Base-by-base conservation (phyloP, 768 basidiomycete genomes). In the Boletus pseudo-olivaceus region DNA sequence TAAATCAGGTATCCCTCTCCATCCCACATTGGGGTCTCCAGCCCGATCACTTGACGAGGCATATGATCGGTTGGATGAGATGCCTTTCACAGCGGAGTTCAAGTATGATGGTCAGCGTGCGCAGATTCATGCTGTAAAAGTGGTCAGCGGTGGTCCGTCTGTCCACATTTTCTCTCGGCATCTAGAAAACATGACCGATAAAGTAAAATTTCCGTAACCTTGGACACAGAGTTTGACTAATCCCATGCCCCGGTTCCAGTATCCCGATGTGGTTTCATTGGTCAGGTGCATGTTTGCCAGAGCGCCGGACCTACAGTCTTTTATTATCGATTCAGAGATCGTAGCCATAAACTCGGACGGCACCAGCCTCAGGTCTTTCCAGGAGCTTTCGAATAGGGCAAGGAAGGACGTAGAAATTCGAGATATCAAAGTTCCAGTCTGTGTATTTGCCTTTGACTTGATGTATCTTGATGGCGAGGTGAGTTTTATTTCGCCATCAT, bases 71-170 rank as follows among this genome's bases (percentile, higher is more conserved):
- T 72, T 93, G 19, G 80, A 79, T 20, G 75, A 78, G 32, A 72
- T 82, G 32, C 79, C 85, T 10, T 97, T 94, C 70, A 78, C 82
- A 15, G 88, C 91, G 32, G 94, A 97, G 73, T 90, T 89, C 67
- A 97, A 96, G 70, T 90, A 94, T 62, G 94, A 97, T 62, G 94
- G 88, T 19, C 88, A 91, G 63, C 80, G 88, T 46, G 90, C 87
- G 19, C 90, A 91, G 69, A 84, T 90, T n/a, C 88, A 90, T 65
- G 86, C 77, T 12, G 54, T 57, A 51, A 59, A 53, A 45, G 63
- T 49, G 40, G 67, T 58, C 57, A 64, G 64, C 14, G 62, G 67
- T 4, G 60, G 65, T 11, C 49, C 64, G 30, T 62, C 59, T 10
- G 78, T 91, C 39, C 81, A 82, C 49, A 76, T 95, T 46, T 96